Base-by-base conservation (phyloP, 2,329 filamentous ascomycete species). In the Cladosporium oxysporum region DNA sequence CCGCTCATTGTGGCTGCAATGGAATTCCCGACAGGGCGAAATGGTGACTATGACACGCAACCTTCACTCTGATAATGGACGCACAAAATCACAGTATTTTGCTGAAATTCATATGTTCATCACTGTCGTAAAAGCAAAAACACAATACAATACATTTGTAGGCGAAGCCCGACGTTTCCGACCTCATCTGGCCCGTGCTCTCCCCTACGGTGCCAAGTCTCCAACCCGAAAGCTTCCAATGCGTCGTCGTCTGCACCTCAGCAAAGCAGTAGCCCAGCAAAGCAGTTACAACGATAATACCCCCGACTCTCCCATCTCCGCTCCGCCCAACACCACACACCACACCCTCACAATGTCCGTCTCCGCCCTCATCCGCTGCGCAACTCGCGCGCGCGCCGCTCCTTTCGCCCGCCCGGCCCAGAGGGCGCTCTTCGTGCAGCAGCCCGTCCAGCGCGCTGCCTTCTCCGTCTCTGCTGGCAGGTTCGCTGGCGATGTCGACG, bases 401-500 rank as follows among this genome's bases (percentile, higher is more conserved):
- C 50, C 50, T 23, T 63, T 57, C 61, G 35, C 50, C 61, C 50
- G 50, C 61, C 61, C 31, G 21, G 57, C 57, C 57, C 57, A 35
- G 57, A 44, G 57, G 16, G 57, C 57, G 18, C 31, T 31, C 61
- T 47, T 63, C 50, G 50, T 44, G 49, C 61, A 62, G 60, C 29
- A 62, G 49, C 52, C 60, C 60, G 49, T 62, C 60, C 60, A 62
- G 60, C 61, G 61, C 61, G 61, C 61, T 52, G 61, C 61, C 29
- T 63, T 63, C 61, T 63, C 61, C 37, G 49, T 53, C 50, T 41
- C 33, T 52, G 50, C 61, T 52, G 52, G 61, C 61, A 63, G 33
- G 50, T 47, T 63, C 61, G 61, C 61, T 31, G 61, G 61, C 35
- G 75, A 73, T 66, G 70, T 74, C 72, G 74, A 78, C 72, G 69